Base-by-base conservation (phyloP, 306 rosid genomes). In the Vicia faba region DNA sequence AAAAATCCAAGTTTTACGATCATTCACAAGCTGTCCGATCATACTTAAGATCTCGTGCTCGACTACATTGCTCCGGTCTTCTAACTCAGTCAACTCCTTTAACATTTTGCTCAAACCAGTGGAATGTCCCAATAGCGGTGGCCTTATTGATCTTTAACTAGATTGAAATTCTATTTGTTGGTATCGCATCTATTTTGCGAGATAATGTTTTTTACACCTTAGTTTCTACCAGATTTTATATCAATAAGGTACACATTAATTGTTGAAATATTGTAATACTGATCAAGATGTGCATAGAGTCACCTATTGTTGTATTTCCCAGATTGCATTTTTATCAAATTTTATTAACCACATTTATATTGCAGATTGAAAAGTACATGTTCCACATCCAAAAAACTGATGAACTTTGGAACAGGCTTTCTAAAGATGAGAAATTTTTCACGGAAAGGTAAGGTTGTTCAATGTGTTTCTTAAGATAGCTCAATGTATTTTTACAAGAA, bases 331-430 rank as follows among this genome's bases (percentile, higher is more conserved):
- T 61, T 23, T 44, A 35, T 72, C 56, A 13, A 13, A 63, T 50
- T 18, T 63, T 73, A n/a, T 11, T 64, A 16, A 11, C 45, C n/a
- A 8, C 36, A 51, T 75, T 59, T 45, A n/a, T 40, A 18, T 66
- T 77, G 75, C 88, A 93, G 99, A 88, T 88, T 70, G 95, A 88
- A 79, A 93, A 86, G 70, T 78, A 86, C 80, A 81, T 82, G 88
- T 80, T 86, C 70, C 88, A 86, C 80, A 84, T 93, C 76, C 70
- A 41, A 44, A 87, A 84, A 61, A 83, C 87, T 29, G 82, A 60
- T 11, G 97, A 86, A 70, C 84, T 87, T 50, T 79, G 76, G 79
- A 77, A 68, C 57, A 86, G 83, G 71, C 96, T 90, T 20, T 93
- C 92, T 35, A 81, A 65, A 72, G 84, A 84, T 19, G 99, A 93